These are phyloP conservation scores for Zymoseptoria brevis DNA, from an alignment of 2,329 filamentous ascomycete genomes.

Conservation along the genomic window DNA sequence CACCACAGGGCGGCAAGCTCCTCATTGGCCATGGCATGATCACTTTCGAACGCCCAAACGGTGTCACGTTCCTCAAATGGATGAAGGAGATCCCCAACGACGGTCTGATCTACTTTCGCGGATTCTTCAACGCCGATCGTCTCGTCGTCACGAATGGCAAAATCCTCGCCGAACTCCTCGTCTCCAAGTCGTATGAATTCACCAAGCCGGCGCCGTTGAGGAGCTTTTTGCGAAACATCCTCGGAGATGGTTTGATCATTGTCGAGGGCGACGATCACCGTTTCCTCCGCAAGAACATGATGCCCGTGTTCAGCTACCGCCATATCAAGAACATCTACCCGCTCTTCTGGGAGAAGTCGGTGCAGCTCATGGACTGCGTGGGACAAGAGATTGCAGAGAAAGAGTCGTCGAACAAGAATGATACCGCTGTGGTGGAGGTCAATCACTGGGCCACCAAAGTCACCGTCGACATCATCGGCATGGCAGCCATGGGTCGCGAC, in stretches of 20 bases:
- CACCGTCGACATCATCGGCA: conserved; percentile 41
- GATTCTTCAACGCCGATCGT: conserved; percentile 32
- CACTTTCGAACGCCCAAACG: conserved; percentile 30
- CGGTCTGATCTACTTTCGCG: conserved; percentile 33
- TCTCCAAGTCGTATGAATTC: conserved; percentile 47
- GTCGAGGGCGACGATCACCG: conserved; percentile 45
- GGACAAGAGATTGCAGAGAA: conserved; percentile 41
- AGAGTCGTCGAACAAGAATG: conserved; percentile 6
- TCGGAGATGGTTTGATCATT: conserved; percentile 45
- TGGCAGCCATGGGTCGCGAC: conserved; percentile 39
- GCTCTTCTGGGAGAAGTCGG: conserved; percentile 71
- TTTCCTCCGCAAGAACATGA: conserved; percentile 60
- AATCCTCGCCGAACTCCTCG: conserved; percentile 45
- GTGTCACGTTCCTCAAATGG: conserved; percentile 27
- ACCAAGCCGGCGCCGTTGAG: conserved; percentile 41
- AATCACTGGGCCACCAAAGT: conserved; percentile 38
- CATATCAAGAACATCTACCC: conserved; percentile 80
- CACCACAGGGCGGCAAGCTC: conserved; percentile 15
- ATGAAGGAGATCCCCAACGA: conserved; percentile 35
- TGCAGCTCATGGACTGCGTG: conserved; percentile 59
- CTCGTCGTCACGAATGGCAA: conserved; percentile 34
- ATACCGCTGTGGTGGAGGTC: conserved; percentile 30
- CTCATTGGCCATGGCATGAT: conserved; percentile 33
- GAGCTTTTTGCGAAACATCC: conserved; percentile 40
- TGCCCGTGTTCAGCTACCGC: conserved; percentile 77